A percentile compares a stretch with the other conserved stretches of the same genome.
These are phyloP conservation scores for Fraxinus baroniana DNA, from an alignment of 305 asterid genomes.

Conservation along the genomic window DNA sequence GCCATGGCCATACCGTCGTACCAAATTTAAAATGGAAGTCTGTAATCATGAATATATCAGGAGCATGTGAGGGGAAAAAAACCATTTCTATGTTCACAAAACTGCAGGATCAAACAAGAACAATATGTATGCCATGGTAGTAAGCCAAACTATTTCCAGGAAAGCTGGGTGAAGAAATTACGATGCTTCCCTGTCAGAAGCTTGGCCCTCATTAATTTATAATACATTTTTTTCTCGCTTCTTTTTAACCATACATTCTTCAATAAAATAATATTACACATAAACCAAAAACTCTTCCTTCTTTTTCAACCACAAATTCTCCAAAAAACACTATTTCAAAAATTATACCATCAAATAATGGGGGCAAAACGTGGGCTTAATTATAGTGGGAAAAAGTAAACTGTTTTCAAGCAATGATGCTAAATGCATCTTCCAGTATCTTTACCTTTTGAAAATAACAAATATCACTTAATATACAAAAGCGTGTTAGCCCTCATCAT, in stretches of 20 bases:
- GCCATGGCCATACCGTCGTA: slow-evolving; percentile 11
- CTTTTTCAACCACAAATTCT: too few species aligned
- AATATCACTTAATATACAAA: neutral
- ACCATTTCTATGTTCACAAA: slow-evolving; percentile 2
- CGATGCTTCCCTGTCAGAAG: neutral
- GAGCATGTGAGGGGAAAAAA: neutral
- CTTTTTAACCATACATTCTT: too few species aligned
- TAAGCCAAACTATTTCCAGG: neutral
- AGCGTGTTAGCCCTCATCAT: neutral
- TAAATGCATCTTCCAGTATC: neutral
- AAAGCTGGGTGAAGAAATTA: neutral
- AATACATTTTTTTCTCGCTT: too few species aligned
- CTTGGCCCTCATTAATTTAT: neutral
- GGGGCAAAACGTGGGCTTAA: neutral
- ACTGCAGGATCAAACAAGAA: neutral
- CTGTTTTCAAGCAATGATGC: neutral
- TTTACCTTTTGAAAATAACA: neutral
- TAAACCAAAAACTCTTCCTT: too few species aligned
- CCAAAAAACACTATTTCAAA: neutral
- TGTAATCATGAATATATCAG: slow-evolving; percentile 14
- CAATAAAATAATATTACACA: too few species aligned
- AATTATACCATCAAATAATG: neutral
- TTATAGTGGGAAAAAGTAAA: neutral
- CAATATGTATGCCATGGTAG: neutral
- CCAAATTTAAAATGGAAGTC: slow-evolving; percentile 12